Base-by-base conservation (phyloP, 257 asterid species). In the Petunia secreta region DNA sequence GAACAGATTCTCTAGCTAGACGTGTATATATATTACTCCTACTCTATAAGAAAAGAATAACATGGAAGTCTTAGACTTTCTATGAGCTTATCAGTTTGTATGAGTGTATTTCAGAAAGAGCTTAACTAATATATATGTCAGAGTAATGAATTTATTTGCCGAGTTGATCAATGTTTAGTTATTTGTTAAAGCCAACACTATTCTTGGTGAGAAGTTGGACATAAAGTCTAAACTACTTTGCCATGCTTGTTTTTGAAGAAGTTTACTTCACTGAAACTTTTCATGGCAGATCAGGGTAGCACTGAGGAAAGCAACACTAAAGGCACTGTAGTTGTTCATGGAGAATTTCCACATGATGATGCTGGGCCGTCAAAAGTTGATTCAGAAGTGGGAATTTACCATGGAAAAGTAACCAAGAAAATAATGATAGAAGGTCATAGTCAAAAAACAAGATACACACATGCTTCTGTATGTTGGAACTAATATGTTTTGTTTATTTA, bases 351-450 rank as follows among this genome's bases (percentile, higher is more conserved):
- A 64, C 95, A 87, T 80, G 96, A 89, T 78, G 97, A 89, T 63
- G 83, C 54, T 83, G 86, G 86, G 4, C 96, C 96, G 8, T 98
- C 99, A 43, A 91, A 90, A 87, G 95, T 95, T 82, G 94, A 89
- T 77, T 85, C 97, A 2, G 83, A 75, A 52, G 86, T 88, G 75
- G 98, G 93, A 83, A 87, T 88, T 82, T 93, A 93, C 69, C 97
- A 93, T 55, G 98, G 90, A 82, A 95, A 95, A 86, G 98, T 95
- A 84, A 89, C 85, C 8, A 95, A 92, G 93, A 97, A 93, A 85
- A 87, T 93, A 67, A 82, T 95, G 8, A 95, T 89, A 86, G 97
- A 95, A 84, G 97, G 97, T 67, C 95, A 91, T 83, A 98, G 97
- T 77, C 97, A 89, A 88, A 93, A 90, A 76, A 89, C 99, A 48